Evolutionary conservation across 2,329 filamentous ascomycete species (phyloP).

Genomic region (Ophiocordyceps camponoti-leonardi): DNA sequence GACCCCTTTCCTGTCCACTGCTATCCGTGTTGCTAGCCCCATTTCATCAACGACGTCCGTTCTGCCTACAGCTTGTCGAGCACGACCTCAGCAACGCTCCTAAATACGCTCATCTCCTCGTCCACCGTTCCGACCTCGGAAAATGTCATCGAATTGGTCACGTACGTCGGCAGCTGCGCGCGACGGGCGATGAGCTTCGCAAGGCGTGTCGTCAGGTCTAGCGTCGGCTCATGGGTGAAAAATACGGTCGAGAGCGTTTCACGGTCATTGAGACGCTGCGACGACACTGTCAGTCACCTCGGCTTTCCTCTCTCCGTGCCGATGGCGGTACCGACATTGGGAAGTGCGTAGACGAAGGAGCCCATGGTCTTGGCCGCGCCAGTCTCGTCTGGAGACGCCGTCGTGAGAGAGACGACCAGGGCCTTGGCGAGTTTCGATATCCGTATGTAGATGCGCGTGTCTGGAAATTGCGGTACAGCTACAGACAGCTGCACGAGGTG

Average conservation of each 20-base stretch:
- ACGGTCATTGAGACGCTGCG: constrained; percentile 31
- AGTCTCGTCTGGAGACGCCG: constrained; percentile 34
- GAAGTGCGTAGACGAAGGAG: constrained; percentile 86
- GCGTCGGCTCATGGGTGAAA: constrained; percentile 54
- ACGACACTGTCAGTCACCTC: neutral
- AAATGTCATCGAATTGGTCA: constrained; percentile 75
- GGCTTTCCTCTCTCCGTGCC: neutral
- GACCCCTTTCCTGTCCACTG: neutral
- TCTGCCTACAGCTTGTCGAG: constrained; percentile 9
- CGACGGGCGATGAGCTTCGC: constrained; percentile 69
- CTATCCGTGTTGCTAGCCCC: neutral
- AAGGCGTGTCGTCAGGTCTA: constrained; percentile 76
- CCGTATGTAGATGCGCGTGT: constrained; percentile 43
- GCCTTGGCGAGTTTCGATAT: constrained; percentile 40
- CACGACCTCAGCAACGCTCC: constrained; percentile 54
- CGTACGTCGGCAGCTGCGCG: constrained; percentile 62
- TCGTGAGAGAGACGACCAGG: constrained; percentile 44
- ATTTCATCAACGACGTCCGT: neutral
- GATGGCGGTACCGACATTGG: constrained; percentile 42
- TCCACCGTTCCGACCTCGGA: constrained; percentile 60
- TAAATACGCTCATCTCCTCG: constrained; percentile 86
- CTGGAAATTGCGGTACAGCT: constrained; percentile 39
- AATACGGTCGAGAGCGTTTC: constrained; percentile 64
- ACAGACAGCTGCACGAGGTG: constrained; percentile 26
- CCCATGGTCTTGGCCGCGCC: constrained; percentile 44